These are phyloP conservation scores for Verticillium alfalfae DNA, from an alignment of 2,329 filamentous ascomycete genomes.

Conservation along the genomic window DNA sequence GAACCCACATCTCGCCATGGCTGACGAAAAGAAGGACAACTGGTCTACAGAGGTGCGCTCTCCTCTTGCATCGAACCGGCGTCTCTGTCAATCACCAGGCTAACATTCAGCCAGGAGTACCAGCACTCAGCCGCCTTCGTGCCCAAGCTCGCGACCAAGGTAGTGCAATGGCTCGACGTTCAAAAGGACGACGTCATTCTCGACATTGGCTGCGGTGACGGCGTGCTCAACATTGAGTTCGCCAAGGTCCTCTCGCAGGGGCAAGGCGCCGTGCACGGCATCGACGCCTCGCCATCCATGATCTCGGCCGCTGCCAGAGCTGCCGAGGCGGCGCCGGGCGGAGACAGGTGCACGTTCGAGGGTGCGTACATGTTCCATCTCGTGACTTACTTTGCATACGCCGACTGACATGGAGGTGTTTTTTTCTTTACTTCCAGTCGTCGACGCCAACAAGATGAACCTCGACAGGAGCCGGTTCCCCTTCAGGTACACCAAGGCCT, in stretches of 20 bases:
- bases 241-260: slow-evolving; percentile 38
- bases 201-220: slow-evolving; percentile 61
- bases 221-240: slow-evolving; percentile 51
- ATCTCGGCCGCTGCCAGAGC: slow-evolving; percentile 43
- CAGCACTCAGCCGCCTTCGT: slow-evolving; percentile 59
- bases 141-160: slow-evolving; percentile 53
- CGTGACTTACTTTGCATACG: neutral
- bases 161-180: slow-evolving; percentile 53
- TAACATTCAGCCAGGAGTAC: slow-evolving; percentile 39
- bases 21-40: slow-evolving; percentile 22
- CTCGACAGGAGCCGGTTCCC: slow-evolving; percentile 6
- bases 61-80: fast-evolving
- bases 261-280: slow-evolving; percentile 44
- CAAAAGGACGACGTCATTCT: slow-evolving; percentile 53
- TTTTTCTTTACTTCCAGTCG: slow-evolving; percentile 22
- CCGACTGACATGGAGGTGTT: too few species aligned
- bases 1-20: slow-evolving; percentile 9
- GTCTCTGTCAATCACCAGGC: neutral
- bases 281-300: slow-evolving; percentile 56
- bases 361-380: slow-evolving; percentile 18
- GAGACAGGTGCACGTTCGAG: slow-evolving; percentile 35
- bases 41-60: slow-evolving; percentile 31
- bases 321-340: slow-evolving; percentile 23
- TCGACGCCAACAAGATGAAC: slow-evolving; percentile 38
- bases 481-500: slow-evolving; percentile 45